A percentile compares a stretch with the other conserved stretches of the same genome.
Evolutionary conservation across 2,329 filamentous ascomycete species (phyloP).

Genomic region (Trichophyton schoenleinii): DNA sequence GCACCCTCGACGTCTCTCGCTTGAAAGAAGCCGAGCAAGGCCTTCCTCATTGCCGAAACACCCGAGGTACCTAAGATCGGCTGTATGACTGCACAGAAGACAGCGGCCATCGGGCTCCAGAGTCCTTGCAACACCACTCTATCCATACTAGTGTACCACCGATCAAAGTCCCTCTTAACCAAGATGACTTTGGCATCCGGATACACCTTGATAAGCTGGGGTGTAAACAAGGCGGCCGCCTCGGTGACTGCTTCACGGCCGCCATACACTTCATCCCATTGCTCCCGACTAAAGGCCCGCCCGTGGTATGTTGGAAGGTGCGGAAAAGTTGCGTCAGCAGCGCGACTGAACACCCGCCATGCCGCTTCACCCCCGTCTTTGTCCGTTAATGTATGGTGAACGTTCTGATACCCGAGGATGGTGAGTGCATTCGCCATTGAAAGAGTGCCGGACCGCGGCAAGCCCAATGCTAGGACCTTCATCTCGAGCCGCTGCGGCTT

Average conservation of each 20-base stretch:
- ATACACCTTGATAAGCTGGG: constrained; percentile 58
- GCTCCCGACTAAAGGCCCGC: neutral
- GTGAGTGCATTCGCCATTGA: neutral
- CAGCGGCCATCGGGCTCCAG: neutral
- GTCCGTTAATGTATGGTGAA: neutral
- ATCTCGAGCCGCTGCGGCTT: neutral
- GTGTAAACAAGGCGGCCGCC: constrained; percentile 51
- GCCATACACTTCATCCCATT: neutral
- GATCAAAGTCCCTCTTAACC: constrained; percentile 53
- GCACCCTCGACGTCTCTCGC: neutral
- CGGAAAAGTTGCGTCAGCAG: neutral
- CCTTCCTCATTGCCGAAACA: neutral
- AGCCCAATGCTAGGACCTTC: neutral
- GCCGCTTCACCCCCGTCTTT: neutral
- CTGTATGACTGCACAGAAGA: neutral
- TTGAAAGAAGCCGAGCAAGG: neutral
- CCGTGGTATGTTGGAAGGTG: neutral
- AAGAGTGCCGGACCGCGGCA: neutral
- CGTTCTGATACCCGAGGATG: neutral
- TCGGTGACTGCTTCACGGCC: neutral
- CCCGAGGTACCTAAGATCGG: neutral
- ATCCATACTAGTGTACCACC: constrained; percentile 34
- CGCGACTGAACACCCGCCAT: neutral
- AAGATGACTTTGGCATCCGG: constrained; percentile 60
- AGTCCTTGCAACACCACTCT: neutral